phyloP scores from a whole-genome alignment of 1,139 yeast genomes.

The Geotrichum reessii region DNA sequence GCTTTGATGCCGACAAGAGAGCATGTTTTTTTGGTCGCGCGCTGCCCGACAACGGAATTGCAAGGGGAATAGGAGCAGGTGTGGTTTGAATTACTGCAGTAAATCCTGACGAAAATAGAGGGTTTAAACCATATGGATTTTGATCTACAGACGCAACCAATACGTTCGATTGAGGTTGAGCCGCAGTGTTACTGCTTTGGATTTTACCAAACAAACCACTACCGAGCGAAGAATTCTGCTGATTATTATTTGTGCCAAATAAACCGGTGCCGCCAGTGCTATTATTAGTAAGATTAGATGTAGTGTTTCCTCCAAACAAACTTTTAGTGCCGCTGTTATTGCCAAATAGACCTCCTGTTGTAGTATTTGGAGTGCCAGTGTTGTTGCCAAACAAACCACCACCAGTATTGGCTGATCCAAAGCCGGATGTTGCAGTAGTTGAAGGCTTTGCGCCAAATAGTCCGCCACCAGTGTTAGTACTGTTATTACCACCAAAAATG shows the following conservation, averaged over 20 bases:
- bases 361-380: neutral
- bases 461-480: neutral
- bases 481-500: neutral
- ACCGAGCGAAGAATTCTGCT: too few relatives aligned
- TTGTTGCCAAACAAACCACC: neutral
- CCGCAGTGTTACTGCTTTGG: neutral
- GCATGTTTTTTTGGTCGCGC: slow-evolving; percentile 53
- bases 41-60: slow-evolving; percentile 47
- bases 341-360: neutral
- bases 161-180: neutral
- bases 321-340: slow-evolving; percentile 19
- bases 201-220: neutral
- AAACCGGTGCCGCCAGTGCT: neutral
- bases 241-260: too few relatives aligned
- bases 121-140: slow-evolving; percentile 72
- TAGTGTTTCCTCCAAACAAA: slow-evolving; percentile 31
- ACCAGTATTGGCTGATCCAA: neutral
- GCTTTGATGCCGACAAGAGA: slow-evolving; percentile 49
- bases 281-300: neutral
- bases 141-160: slow-evolving; percentile 46
- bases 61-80: slow-evolving; percentile 47
- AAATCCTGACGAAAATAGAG: slow-evolving; percentile 48
- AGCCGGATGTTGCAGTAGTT: neutral
- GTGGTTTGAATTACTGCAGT: slow-evolving; percentile 28
- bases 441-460: neutral